phyloP scores from a whole-genome alignment of 2,329 filamentous ascomycete genomes.

The Malbranchea zuffiana region DNA sequence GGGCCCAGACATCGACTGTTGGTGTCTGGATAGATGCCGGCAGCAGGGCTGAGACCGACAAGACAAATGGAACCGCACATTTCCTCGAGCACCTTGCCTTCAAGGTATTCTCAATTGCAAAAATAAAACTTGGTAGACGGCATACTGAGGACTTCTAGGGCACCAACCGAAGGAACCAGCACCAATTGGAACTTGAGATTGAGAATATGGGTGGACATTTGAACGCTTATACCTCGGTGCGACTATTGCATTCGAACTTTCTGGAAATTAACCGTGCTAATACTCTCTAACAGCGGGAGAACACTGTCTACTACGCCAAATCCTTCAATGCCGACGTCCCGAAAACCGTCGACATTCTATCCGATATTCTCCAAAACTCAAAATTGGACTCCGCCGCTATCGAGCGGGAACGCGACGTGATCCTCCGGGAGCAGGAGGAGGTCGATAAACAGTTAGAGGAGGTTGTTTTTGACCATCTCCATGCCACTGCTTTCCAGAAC shows the following conservation, averaged over 20 bases:
- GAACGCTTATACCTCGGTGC: constrained; percentile 98
- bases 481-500: constrained; percentile 93
- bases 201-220: constrained; percentile 99
- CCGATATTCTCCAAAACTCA: constrained; percentile 98
- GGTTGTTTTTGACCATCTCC: constrained; percentile 97
- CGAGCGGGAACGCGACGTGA: constrained; percentile 96
- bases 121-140: neutral
- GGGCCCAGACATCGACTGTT: constrained; percentile 95
- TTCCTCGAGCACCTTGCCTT: constrained; percentile 99
- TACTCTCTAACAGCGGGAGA: constrained; percentile 60
- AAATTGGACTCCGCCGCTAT: constrained; percentile 89
- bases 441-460: constrained; percentile 99
- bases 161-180: constrained; percentile 85
- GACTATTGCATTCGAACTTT: constrained; percentile 22
- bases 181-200: constrained; percentile 97
- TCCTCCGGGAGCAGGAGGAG: constrained; percentile 96
- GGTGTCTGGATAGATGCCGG: constrained; percentile 99
- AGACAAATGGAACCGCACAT: constrained; percentile 98
- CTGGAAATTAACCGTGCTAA: neutral
- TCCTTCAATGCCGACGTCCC: constrained; percentile 97
- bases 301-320: constrained; percentile 99
- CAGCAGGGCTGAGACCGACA: constrained; percentile 92
- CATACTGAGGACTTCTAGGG: constrained; percentile 43
- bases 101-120: constrained; percentile 55
- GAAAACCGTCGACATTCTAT: constrained; percentile 92